Evolutionary conservation across 257 asterid species (phyloP).

Genomic region (Prunella vulgaris): DNA sequence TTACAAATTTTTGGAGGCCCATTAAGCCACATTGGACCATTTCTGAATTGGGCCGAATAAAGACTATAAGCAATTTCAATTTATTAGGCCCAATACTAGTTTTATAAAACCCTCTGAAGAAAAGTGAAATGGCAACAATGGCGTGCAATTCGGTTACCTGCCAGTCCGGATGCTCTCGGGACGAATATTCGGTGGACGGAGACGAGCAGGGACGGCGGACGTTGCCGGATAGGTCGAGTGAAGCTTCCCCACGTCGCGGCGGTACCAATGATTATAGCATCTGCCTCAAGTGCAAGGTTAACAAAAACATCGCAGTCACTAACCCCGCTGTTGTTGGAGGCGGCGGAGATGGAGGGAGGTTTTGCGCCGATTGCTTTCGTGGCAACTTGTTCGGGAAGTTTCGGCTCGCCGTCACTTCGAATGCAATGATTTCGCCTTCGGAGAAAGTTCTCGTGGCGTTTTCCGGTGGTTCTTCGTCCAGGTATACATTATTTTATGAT

Average conservation of each 20-base stretch:
- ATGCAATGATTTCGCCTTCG: slow-evolving; percentile 79
- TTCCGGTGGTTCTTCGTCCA: slow-evolving; percentile 90
- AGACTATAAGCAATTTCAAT: neutral
- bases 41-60: neutral
- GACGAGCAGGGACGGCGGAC: slow-evolving; percentile 10
- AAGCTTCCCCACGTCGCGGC: slow-evolving; percentile 23
- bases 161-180: slow-evolving; percentile 71
- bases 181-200: no score
- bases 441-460: slow-evolving; percentile 83
- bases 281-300: slow-evolving; percentile 56
- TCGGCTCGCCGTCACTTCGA: slow-evolving; percentile 70
- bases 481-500: slow-evolving; percentile 31
- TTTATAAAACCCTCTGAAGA: slow-evolving; percentile 19
- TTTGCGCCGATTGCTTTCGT: slow-evolving; percentile 77
- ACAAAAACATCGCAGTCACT: slow-evolving; percentile 41
- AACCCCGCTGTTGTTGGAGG: slow-evolving; percentile 27
- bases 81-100: neutral
- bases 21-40: neutral
- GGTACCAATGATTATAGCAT: slow-evolving; percentile 10
- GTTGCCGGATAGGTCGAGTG: slow-evolving; percentile 14
- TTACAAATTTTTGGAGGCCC: neutral
- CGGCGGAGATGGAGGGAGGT: slow-evolving; percentile 50
- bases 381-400: slow-evolving; percentile 76
- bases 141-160: slow-evolving; percentile 63
- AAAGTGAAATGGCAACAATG: slow-evolving; percentile 29